phyloP scores from a whole-genome alignment of 2,329 filamentous ascomycete genomes.

The Pseudopithomyces maydicus region DNA sequence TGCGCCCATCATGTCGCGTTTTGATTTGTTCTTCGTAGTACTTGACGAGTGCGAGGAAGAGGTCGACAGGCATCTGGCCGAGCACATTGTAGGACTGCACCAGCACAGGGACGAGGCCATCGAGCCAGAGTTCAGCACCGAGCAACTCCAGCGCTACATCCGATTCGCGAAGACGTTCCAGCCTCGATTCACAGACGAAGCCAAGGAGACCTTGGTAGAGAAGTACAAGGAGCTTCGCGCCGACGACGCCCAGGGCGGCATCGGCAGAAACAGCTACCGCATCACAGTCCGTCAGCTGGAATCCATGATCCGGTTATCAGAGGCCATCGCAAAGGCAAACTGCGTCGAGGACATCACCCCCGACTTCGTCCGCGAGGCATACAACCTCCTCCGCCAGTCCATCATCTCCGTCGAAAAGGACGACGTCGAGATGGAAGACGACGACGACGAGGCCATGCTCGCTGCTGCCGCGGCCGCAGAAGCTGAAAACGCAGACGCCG shows the following conservation, averaged over 20 bases:
- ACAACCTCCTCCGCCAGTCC: slow-evolving; percentile 85
- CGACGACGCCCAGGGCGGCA: slow-evolving; percentile 91
- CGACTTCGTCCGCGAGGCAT: slow-evolving; percentile 88
- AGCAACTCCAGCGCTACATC: slow-evolving; percentile 96
- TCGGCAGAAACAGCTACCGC: slow-evolving; percentile 93
- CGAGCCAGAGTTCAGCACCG: slow-evolving; percentile 90
- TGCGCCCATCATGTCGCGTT: slow-evolving; percentile 98
- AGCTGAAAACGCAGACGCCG: slow-evolving; percentile 50
- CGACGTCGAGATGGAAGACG: slow-evolving; percentile 90
- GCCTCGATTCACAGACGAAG: slow-evolving; percentile 87
- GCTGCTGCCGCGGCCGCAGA: slow-evolving; percentile 57
- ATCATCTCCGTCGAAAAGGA: slow-evolving; percentile 99
- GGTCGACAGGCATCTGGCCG: slow-evolving; percentile 86
- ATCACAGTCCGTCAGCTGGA: slow-evolving; percentile 97
- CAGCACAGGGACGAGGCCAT: slow-evolving; percentile 91
- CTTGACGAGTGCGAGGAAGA: slow-evolving; percentile 95
- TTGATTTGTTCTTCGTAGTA: slow-evolving; percentile 98
- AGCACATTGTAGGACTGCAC: slow-evolving; percentile 94
- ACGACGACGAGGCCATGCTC: slow-evolving; percentile 66
- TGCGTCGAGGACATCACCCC: slow-evolving; percentile 89
- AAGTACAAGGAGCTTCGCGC: slow-evolving; percentile 95
- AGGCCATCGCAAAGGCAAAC: slow-evolving; percentile 98
- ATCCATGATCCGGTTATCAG: slow-evolving; percentile 90
- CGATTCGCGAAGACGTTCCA: slow-evolving; percentile 94
- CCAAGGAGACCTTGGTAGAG: slow-evolving; percentile 81